These are phyloP conservation scores for Achlya hypogyna DNA, from an alignment of 352 stramenopile species.

Conservation along the genomic window DNA sequence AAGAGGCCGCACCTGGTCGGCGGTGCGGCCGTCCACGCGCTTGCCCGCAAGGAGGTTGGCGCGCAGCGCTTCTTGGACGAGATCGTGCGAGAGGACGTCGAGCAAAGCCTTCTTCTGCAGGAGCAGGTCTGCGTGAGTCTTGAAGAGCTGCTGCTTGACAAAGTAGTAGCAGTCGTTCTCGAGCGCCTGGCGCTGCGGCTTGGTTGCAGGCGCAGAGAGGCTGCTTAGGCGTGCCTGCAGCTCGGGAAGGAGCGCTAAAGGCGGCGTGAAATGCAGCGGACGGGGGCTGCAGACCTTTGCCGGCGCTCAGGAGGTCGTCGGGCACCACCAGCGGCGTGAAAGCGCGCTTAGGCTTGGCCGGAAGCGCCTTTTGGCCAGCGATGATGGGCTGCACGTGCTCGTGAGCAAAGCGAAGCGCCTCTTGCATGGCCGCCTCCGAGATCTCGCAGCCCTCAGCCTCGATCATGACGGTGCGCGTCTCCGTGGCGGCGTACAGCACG, in stretches of 20 bases:
- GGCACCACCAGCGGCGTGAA: conserved; percentile 41
- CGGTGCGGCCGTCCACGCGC: conserved; percentile 79
- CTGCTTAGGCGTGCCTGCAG: conserved; percentile 30
- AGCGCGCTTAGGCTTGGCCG: conserved; percentile 60
- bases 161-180: conserved; percentile 63
- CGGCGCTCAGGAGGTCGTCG: conserved; percentile 42
- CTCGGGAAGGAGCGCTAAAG: conserved; percentile 35
- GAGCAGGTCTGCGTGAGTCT: conserved; percentile 29
- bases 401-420: conserved; percentile 75
- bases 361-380: conserved; percentile 47
- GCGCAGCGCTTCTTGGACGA: conserved; percentile 64
- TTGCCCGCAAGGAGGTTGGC: conserved; percentile 39
- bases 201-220: conserved; percentile 28
- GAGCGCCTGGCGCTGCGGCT: conserved; percentile 49
- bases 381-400: conserved; percentile 43
- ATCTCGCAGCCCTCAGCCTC: conserved; percentile 77
- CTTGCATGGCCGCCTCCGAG: conserved; percentile 52
- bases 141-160: conserved; percentile 52
- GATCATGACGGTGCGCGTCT: conserved; percentile 78
- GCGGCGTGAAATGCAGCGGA: neutral
- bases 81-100: conserved; percentile 62
- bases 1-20: conserved; percentile 77
- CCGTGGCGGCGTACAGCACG: conserved; percentile 78
- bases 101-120: conserved; percentile 38
- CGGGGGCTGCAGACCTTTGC: conserved; percentile 23